These are phyloP conservation scores for Thymus quinquecostatus DNA, from an alignment of 257 asterid species.

Conservation along the genomic window DNA sequence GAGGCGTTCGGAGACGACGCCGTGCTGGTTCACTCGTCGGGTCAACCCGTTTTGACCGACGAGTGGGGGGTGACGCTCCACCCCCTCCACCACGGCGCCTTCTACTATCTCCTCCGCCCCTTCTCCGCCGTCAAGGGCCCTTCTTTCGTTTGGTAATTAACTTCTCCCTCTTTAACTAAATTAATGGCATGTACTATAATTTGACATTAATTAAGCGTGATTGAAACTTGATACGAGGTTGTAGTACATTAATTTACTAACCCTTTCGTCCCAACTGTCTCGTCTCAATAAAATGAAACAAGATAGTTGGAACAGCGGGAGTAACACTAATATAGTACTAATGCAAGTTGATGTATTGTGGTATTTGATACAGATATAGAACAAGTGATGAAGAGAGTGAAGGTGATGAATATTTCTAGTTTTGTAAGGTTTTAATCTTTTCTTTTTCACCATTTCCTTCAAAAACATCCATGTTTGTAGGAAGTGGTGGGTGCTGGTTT, in stretches of 20 bases:
- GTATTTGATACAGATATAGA: conserved; percentile 35
- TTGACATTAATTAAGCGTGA: too few relatives aligned
- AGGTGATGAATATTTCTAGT: conserved; percentile 23
- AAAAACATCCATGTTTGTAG: background rate
- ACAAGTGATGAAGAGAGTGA: conserved; percentile 24
- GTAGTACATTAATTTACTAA: too few relatives aligned
- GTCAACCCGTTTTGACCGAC: conserved; percentile 74
- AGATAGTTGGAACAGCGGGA: too few relatives aligned
- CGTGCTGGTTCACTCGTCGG: conserved; percentile 70
- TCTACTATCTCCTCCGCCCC: conserved; percentile 75
- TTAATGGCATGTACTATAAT: too few relatives aligned
- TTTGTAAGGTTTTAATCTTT: conserved; percentile 9
- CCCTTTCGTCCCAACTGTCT: too few relatives aligned
- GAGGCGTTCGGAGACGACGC: conserved; percentile 91
- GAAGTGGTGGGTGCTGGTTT: too few relatives aligned
- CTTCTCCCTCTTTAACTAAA: background rate
- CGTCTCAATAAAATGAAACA: too few relatives aligned
- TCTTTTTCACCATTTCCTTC: background rate
- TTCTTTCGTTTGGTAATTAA: conserved; percentile 48
- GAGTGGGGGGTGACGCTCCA: conserved; percentile 80
- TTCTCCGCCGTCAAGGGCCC: conserved; percentile 39
- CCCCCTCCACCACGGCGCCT: conserved; percentile 83
- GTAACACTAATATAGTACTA: background rate
- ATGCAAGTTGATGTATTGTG: background rate
- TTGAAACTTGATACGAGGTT: too few relatives aligned